phyloP scores from a whole-genome alignment of 257 asterid species.

The Haberlea rhodopensis region DNA sequence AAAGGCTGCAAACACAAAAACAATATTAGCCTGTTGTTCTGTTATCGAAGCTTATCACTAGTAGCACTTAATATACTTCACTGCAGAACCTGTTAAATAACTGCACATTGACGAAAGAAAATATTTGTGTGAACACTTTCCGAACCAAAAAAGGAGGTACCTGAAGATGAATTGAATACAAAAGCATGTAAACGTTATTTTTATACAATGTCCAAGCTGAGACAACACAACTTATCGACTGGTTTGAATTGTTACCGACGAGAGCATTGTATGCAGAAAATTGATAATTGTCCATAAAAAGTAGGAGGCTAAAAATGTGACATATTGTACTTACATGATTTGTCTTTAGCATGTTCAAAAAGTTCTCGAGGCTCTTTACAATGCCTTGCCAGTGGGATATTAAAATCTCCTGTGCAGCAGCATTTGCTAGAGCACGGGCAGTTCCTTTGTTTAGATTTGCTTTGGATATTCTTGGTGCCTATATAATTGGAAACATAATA shows the following conservation, averaged over 20 bases:
- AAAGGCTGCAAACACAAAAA: conserved; percentile 51
- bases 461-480: too few relatives aligned
- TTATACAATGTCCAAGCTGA: not conserved
- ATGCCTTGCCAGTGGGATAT: conserved; percentile 99
- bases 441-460: conserved; percentile 79
- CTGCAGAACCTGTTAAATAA: too few relatives aligned
- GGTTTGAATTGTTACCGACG: conserved; percentile 1
- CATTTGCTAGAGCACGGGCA: conserved; percentile 80
- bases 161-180: conserved; percentile 50
- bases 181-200: too few relatives aligned
- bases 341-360: conserved; percentile 58
- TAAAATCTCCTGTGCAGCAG: conserved; percentile 96
- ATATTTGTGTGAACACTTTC: too few relatives aligned
- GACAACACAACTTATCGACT: conserved; percentile 1
- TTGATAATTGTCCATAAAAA: not conserved
- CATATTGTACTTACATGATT: too few relatives aligned
- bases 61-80: conserved; percentile 15
- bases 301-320: conserved; percentile 11
- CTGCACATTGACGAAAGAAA: too few relatives aligned
- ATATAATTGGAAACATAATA: conserved; percentile 24
- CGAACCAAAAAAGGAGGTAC: too few relatives aligned
- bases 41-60: conserved; percentile 11
- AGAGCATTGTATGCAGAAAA: not conserved
- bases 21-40: conserved; percentile 15
- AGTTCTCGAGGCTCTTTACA: conserved; percentile 64